Evolutionary conservation across 2,329 filamentous ascomycete genomes (phyloP).

Genomic region (Trichophyton simii): DNA sequence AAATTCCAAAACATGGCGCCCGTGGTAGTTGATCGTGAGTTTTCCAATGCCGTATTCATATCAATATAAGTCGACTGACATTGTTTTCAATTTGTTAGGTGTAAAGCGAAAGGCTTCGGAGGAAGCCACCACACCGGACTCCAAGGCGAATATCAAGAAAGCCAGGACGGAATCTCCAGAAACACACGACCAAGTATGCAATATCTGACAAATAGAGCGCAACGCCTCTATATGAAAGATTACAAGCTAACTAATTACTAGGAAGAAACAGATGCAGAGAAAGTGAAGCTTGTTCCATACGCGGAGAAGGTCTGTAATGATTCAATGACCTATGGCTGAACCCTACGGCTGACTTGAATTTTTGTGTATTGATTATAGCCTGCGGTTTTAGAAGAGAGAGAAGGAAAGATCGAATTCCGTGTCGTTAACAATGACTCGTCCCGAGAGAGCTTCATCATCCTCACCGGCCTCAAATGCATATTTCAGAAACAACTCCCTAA

Average conservation of each 20-base stretch:
- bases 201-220: not conserved
- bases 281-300: constrained; percentile 61
- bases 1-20: constrained; percentile 18
- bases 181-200: constrained; percentile 23
- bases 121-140: constrained; percentile 33
- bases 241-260: constrained; percentile 35
- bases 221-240: constrained; percentile 24
- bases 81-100: constrained; percentile 14
- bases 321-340: not conserved
- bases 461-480: constrained; percentile 92
- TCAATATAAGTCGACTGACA: constrained; percentile 4
- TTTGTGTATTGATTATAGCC: constrained; percentile 39
- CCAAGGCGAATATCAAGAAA: constrained; percentile 35
- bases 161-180: constrained; percentile 37
- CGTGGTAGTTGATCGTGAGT: constrained; percentile 25
- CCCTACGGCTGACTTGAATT: not conserved
- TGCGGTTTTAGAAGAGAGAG: constrained; percentile 84
- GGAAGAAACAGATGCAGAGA: constrained; percentile 33
- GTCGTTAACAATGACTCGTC: constrained; percentile 95
- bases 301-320: constrained; percentile 60
- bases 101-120: constrained; percentile 41
- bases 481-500: constrained; percentile 98
- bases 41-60: not conserved
- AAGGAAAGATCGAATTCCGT: constrained; percentile 88
- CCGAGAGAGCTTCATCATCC: constrained; percentile 78